Evolutionary conservation across 1,284 basidiomycete species (phyloP), one percentile per base, ranked within the genome.

Genomic region (Pulchroboletus neoregius): DNA sequence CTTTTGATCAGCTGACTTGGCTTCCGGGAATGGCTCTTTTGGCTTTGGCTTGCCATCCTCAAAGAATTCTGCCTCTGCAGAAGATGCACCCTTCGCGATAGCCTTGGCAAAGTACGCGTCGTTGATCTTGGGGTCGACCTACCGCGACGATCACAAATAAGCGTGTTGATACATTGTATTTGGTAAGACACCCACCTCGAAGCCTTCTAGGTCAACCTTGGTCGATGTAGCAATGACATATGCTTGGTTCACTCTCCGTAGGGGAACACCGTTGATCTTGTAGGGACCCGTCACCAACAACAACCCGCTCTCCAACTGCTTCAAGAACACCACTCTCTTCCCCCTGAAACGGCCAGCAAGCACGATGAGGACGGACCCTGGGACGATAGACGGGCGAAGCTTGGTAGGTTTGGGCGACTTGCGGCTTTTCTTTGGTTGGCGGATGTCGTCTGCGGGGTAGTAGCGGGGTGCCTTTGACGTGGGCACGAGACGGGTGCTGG

Each of bases 181-280:
- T 39, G 38, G 22, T 4, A 34, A 49, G 11, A 45, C 15, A 58
- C 44, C 54, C 58, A 91, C 91, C 73, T 82, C 80, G 69, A 92
- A 77, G 58, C 75, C 79, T 39, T 77, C 78, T 56, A 99, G 72
- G 61, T 97, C 91, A 63, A 99, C 73, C 76, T 91, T 94, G 67
- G 96, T 98, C 54, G 94, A 94, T 54, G 96, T 99, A 55, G 95
- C 93, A 66, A 99, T 98, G 55, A 96, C 94, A 72, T 99, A 99
- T 49, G 96, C 94, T 79, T 98, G 95, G 79, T 95, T 96, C 56
- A 99, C 94, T 70, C 96, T 84, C 70, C 95, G 84, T 68, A 99
- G 80, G 61, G 96, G 96, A 37, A 99, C 96, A 71, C 96, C 96
- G 75, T 99, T 99, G 70, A 99, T 68, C 84, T 95, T 97, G 85